Percentiles rank a stretch among this genome's conserved stretches.
Evolutionary conservation across 768 basidiomycete species (phyloP).

Genomic region (Kondoa subrosea): DNA sequence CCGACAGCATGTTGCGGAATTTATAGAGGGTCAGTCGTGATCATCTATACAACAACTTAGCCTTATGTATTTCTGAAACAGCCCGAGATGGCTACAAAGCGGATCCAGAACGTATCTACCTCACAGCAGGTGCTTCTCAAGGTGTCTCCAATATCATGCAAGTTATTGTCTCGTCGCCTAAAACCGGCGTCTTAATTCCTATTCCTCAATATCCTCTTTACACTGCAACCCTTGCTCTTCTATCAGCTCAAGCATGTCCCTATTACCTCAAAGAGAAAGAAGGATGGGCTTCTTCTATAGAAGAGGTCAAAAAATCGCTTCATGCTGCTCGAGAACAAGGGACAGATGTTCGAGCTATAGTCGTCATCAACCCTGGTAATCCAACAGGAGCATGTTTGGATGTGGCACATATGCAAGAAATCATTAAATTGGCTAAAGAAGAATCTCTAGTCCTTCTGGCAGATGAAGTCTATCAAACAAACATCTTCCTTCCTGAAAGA

Average conservation of each 20-base stretch:
- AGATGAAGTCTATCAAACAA: conserved; percentile 96
- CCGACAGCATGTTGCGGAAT: conserved; percentile 69
- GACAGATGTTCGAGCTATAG: conserved; percentile 58
- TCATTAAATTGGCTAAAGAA: conserved; percentile 71
- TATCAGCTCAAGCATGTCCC: conserved; percentile 59
- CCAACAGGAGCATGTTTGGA: conserved; percentile 79
- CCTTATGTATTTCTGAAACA: not conserved
- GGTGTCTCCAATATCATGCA: conserved; percentile 78
- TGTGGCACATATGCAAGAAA: conserved; percentile 48
- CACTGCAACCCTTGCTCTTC: conserved; percentile 80
- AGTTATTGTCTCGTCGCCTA: conserved; percentile 53
- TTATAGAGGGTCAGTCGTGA: conserved; percentile 53
- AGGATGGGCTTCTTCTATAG: conserved; percentile 64
- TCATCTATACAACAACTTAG: not conserved
- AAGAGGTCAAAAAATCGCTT: conserved; percentile 51
- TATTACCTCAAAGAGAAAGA: conserved; percentile 73
- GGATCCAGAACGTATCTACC: conserved; percentile 69
- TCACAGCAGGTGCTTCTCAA: conserved; percentile 83
- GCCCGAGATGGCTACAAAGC: conserved; percentile 80
- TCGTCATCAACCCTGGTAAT: conserved; percentile 97
- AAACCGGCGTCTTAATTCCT: conserved; percentile 71
- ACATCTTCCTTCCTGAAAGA: conserved; percentile 54
- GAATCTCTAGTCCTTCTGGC: conserved; percentile 76
- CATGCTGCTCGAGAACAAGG: conserved; percentile 48
- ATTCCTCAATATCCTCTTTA: conserved; percentile 98